Evolutionary conservation across 768 basidiomycete species (phyloP), one percentile per base, ranked within the genome.

Genomic region (Trichaptum fuscoviolaceum): DNA sequence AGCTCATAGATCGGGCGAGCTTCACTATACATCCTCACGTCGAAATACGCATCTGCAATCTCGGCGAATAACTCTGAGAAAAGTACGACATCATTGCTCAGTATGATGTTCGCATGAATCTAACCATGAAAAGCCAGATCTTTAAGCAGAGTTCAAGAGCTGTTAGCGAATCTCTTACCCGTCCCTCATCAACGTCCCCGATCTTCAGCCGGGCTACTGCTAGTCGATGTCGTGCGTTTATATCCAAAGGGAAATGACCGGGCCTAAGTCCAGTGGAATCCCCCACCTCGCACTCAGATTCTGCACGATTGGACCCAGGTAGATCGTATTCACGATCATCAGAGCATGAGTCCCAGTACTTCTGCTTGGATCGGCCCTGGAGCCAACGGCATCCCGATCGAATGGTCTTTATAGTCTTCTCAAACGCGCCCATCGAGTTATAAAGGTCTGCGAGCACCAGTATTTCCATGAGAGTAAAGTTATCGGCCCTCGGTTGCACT

Each of bases 271-370:
- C 83, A 42, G 23, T 61, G 15, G 59, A 61, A 23, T 61, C 59
- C 20, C 20, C 42, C 3, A 15, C 6, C 15, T 52, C 42, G 12
- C 15, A 4, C 12, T 12, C 42, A 12, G 12, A 6, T 12, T 52
- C 42, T 2, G 71, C 58, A 24, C 60, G 36, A 65, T 67, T 71
- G 69, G 76, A 67, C 73, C 77, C 75, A 59, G 74, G 67, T 23
- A 83, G 71, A 72, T 95, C 93, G 72, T 85, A 99, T 76, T 99
- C 96, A 62, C 95, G 81, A 73, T 99, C 96, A 73, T 99, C 96
- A 34, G 84, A 84, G 64, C 87, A 85, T 24, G 83, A 74, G 69
- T 95, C 92, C 95, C 95, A 98, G 66, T 89, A 87, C 64, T 80
- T 82, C 73, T 91, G 89, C 60, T 84, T 79, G 35, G 77, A 79